Conservation (phyloP, 108 stramenopile species). For the Bacterosira constricta region DNA sequence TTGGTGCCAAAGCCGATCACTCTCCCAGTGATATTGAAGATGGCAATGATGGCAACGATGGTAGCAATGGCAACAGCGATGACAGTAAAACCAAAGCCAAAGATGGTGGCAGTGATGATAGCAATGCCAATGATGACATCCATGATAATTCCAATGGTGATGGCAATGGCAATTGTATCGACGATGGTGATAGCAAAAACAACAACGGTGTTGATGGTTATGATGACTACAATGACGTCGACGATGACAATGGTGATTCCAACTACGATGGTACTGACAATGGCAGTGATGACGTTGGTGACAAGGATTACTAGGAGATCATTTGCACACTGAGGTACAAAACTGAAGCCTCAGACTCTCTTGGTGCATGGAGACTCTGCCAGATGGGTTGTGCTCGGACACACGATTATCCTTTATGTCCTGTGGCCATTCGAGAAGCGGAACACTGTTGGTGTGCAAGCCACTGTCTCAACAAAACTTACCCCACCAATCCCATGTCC, state of each 20-base stretch:
- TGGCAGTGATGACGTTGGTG: not conserved
- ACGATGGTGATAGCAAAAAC: conserved; percentile 23
- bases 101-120: conserved; percentile 50
- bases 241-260: conserved; percentile 24
- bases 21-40: not conserved
- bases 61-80: conserved; percentile 25
- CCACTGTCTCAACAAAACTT: too few relatives aligned
- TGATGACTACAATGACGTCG: conserved; percentile 10
- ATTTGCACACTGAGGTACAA: too few relatives aligned
- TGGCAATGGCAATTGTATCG: conserved; percentile 42
- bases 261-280: not conserved
- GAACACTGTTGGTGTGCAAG: too few relatives aligned
- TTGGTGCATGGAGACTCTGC: too few relatives aligned
- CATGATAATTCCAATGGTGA: conserved; percentile 38
- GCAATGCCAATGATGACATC: conserved; percentile 39
- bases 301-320: not conserved
- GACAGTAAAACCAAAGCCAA: conserved; percentile 37
- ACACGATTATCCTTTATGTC: too few relatives aligned
- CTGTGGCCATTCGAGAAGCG: too few relatives aligned
- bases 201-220: conserved; percentile 20
- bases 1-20: too few relatives aligned
- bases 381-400: too few relatives aligned
- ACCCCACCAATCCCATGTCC: too few relatives aligned
- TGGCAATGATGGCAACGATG: not conserved
- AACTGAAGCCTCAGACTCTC: too few relatives aligned